Conservation (phyloP, 371 early-diverging fungal species). For the Basidiobolus meristosporus region DNA sequence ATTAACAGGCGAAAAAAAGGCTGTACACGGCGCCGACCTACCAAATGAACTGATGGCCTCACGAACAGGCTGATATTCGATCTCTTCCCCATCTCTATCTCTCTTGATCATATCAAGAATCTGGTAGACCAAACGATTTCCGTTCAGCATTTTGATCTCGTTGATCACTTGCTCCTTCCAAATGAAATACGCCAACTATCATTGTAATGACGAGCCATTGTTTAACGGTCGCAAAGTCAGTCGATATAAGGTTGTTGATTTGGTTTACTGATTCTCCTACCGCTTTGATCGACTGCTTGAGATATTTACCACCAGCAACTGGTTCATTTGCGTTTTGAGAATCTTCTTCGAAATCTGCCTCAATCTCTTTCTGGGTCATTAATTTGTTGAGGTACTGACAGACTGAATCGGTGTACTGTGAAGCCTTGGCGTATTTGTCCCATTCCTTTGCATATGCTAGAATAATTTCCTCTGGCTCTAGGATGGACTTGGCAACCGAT, state of each 20-base stretch:
- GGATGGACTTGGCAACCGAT: slow-evolving; percentile 17
- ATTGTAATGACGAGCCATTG: too few species aligned
- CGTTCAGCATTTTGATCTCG: slow-evolving; percentile 1
- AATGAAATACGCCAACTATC: too few species aligned
- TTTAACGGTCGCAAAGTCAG: too few species aligned
- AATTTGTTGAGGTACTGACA: slow-evolving; percentile 61
- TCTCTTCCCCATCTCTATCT: slow-evolving; percentile 47
- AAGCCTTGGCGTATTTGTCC: slow-evolving; percentile 40
- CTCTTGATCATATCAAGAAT: slow-evolving; percentile 43
- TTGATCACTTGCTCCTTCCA: background rate
- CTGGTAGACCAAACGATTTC: slow-evolving; percentile 46
- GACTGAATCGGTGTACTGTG: slow-evolving; percentile 32
- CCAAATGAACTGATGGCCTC: slow-evolving; percentile 35
- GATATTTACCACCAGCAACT: background rate
- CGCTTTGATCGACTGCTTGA: background rate
- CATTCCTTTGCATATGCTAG: slow-evolving; percentile 53
- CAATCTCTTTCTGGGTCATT: slow-evolving; percentile 12
- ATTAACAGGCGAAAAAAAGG: slow-evolving; percentile 2
- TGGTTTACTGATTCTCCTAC: background rate
- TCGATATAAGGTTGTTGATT: background rate
- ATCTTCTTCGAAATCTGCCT: slow-evolving; percentile 5
- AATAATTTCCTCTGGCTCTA: slow-evolving; percentile 44
- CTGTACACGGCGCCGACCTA: slow-evolving; percentile 4
- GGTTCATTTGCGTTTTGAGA: slow-evolving; percentile 3
- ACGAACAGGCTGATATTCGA: slow-evolving; percentile 28